These are phyloP conservation scores for Suillus sp. DNA, from an alignment of 768 basidiomycete species.

Conservation along the genomic window DNA sequence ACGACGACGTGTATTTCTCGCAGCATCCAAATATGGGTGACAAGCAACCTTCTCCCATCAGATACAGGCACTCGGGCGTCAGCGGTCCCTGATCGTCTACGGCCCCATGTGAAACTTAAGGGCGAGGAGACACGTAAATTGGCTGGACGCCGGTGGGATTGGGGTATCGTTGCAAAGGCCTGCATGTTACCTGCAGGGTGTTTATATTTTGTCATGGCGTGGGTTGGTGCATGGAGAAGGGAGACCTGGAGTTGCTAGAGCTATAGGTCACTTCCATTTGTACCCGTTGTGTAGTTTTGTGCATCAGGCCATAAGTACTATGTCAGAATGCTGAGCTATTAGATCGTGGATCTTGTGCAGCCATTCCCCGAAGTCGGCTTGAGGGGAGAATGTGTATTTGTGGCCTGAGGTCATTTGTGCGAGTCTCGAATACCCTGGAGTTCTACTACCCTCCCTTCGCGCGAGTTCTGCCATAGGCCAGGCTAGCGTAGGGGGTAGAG, in stretches of 20 bases:
- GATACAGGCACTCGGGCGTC: slow-evolving; percentile 13
- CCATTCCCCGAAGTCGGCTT: background rate
- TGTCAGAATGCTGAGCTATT: background rate
- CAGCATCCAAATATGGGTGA: slow-evolving; percentile 93
- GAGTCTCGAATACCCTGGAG: no score
- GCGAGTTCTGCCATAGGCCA: no score
- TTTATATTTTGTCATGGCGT: slow-evolving; percentile 81
- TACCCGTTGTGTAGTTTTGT: background rate
- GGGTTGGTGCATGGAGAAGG: slow-evolving; percentile 50
- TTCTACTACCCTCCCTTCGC: no score
- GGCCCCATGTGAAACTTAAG: slow-evolving; percentile 26
- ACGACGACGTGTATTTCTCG: slow-evolving; percentile 85
- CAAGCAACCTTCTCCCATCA: slow-evolving; percentile 68
- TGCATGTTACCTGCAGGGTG: slow-evolving; percentile 75
- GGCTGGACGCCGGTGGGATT: slow-evolving; percentile 76
- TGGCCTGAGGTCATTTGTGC: no score
- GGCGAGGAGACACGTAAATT: slow-evolving; percentile 25
- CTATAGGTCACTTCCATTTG: background rate
- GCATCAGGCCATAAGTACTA: background rate
- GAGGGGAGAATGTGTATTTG: background rate
- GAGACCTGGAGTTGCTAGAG: slow-evolving; percentile 36
- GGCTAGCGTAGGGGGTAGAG: no score
- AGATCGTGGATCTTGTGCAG: background rate
- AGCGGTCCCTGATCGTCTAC: slow-evolving; percentile 23
- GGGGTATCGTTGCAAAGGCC: slow-evolving; percentile 67